A percentile compares a stretch with the other conserved stretches of the same genome.
These are phyloP conservation scores for Otatea glauca DNA, from an alignment of 176 grass and related monocot species.

Conservation along the genomic window DNA sequence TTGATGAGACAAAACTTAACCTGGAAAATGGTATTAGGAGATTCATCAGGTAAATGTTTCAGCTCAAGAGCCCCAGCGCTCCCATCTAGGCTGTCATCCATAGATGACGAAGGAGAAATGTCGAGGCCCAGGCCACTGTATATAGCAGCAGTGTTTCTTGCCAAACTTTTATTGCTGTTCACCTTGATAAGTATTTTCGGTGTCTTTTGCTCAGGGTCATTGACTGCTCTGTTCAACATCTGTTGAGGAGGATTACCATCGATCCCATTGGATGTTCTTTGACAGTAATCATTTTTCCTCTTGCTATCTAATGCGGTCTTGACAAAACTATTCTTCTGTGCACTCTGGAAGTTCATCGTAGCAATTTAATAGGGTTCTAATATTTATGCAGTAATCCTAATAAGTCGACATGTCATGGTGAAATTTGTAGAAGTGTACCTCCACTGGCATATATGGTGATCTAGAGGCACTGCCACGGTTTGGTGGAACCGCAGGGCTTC, in stretches of 20 bases:
- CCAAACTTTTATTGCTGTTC: slow-evolving; percentile 46
- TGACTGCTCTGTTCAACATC: slow-evolving; percentile 48
- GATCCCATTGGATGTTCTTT: slow-evolving; percentile 36
- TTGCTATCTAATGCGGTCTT: slow-evolving; percentile 47
- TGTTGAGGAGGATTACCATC: slow-evolving; percentile 41
- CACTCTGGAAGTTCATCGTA: slow-evolving; percentile 52
- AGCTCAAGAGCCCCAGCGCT: slow-evolving; percentile 29
- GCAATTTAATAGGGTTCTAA: slow-evolving; percentile 29
- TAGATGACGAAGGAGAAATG: slow-evolving; percentile 75
- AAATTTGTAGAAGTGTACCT: slow-evolving; percentile 58
- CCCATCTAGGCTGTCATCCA: slow-evolving; percentile 53
- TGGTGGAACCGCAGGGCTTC: slow-evolving; percentile 47
- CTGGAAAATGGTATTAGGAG: slow-evolving; percentile 59
- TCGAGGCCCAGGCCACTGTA: slow-evolving; percentile 74
- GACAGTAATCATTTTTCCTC: slow-evolving; percentile 42
- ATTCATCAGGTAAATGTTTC: slow-evolving; percentile 49
- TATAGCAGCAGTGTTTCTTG: slow-evolving; percentile 69
- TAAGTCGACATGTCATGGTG: slow-evolving; percentile 28
- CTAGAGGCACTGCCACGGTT: slow-evolving; percentile 57
- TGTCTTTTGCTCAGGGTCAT: slow-evolving; percentile 54
- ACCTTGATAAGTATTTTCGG: slow-evolving; percentile 68
- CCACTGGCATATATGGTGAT: slow-evolving; percentile 49
- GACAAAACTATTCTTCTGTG: slow-evolving; percentile 41
- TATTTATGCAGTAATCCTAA: slow-evolving; percentile 39
- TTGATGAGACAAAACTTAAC: slow-evolving; percentile 39